Evolutionary conservation across 495 filamentous ascomycete species (phyloP).

Genomic region (Massariosphaeria phaeospora): DNA sequence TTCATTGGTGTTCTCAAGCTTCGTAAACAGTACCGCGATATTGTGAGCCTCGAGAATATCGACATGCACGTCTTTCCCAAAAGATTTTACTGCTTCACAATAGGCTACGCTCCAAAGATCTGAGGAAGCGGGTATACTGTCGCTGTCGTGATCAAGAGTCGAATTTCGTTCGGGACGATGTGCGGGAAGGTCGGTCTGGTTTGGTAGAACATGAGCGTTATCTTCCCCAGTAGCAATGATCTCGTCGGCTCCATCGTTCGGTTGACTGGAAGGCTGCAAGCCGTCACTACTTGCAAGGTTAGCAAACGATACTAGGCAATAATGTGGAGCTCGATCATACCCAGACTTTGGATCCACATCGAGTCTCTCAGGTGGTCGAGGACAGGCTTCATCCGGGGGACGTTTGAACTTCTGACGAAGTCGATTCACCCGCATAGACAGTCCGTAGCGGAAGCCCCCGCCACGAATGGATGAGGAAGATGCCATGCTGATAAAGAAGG

Average conservation of each 20-base stretch:
- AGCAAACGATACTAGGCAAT: background rate
- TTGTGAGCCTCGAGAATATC: slow-evolving; percentile 8
- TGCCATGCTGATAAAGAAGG: slow-evolving; percentile 2
- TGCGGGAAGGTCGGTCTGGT: background rate
- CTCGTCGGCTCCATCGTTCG: too few species aligned
- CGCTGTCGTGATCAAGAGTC: background rate
- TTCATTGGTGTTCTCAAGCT: slow-evolving; percentile 7
- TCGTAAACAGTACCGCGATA: slow-evolving; percentile 7
- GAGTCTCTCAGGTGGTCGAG: background rate
- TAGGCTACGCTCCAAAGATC: slow-evolving; percentile 16
- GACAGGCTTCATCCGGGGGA: background rate
- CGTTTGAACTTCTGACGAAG: slow-evolving; percentile 1
- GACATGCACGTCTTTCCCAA: slow-evolving; percentile 10
- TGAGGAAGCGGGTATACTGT: background rate
- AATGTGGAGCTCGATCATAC: background rate
- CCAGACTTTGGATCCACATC: background rate
- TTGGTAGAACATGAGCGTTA: background rate
- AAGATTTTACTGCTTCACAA: slow-evolving; percentile 10
- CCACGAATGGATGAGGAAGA: background rate
- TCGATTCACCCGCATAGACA: slow-evolving; percentile 10
- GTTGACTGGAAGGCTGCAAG: too few species aligned
- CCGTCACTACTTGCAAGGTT: background rate
- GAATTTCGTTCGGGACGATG: too few species aligned
- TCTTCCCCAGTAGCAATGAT: background rate
- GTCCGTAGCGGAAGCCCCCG: background rate